A percentile compares a stretch with the other conserved stretches of the same genome.
These are phyloP conservation scores for Lotus japonicus DNA, from an alignment of 306 rosid genomes.

Conservation along the genomic window DNA sequence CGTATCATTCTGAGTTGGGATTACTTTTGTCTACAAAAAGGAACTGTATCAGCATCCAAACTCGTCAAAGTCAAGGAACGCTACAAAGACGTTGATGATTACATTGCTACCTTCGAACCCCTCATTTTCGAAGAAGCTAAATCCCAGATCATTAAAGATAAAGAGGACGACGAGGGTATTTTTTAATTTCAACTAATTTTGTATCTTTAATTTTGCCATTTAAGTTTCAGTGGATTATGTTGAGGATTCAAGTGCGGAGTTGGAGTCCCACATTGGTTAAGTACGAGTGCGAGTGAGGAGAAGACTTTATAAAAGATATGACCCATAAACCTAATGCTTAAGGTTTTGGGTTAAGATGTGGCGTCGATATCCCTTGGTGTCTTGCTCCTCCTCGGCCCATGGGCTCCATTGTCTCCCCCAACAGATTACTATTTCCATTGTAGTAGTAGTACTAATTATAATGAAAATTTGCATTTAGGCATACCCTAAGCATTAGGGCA, in stretches of 20 bases:
- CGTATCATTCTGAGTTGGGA: conserved; percentile 75
- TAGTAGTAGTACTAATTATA: background rate
- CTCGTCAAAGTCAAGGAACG: conserved; percentile 41
- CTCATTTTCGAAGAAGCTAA: conserved; percentile 80
- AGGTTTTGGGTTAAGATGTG: too few species aligned
- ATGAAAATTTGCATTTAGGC: background rate
- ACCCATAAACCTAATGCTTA: too few species aligned
- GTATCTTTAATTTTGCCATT: background rate
- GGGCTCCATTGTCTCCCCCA: too few species aligned
- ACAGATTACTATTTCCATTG: background rate
- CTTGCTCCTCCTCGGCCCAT: too few species aligned
- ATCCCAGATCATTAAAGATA: conserved; percentile 56
- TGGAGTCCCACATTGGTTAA: too few species aligned
- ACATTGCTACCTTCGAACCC: conserved; percentile 80
- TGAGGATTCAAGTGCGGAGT: too few species aligned
- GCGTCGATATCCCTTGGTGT: too few species aligned
- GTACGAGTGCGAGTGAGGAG: too few species aligned
- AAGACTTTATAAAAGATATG: too few species aligned
- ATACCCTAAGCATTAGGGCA: background rate
- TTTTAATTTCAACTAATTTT: background rate
- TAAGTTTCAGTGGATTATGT: background rate
- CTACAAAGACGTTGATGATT: conserved; percentile 72
- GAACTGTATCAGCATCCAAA: too few species aligned
- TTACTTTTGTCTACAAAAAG: too few species aligned
- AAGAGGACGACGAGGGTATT: conserved; percentile 57